Conservation (phyloP, 2,329 filamentous ascomycete genomes). For the Aspergillus uvarum region DNA sequence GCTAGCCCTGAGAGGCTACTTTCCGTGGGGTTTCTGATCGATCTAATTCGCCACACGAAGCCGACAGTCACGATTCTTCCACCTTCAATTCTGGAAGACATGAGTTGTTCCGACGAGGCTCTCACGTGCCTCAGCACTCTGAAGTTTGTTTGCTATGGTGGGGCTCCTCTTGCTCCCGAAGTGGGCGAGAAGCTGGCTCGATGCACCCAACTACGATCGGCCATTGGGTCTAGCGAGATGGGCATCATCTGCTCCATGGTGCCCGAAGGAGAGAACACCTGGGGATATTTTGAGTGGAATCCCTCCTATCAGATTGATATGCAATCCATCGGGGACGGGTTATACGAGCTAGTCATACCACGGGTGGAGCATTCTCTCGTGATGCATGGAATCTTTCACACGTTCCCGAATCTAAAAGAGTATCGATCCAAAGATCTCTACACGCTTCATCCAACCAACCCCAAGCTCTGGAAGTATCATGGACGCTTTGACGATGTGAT, state of each 20-base stretch:
- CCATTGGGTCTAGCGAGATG: conserved; percentile 4
- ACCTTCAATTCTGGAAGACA: conserved; percentile 29
- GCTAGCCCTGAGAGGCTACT: conserved; percentile 27
- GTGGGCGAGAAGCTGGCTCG: conserved; percentile 8
- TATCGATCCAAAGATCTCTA: conserved; percentile 13
- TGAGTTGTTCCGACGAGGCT: conserved; percentile 21
- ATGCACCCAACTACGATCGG: neutral
- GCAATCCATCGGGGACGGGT: conserved; percentile 1
- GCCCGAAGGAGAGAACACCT: neutral
- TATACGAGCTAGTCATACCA: conserved; percentile 8
- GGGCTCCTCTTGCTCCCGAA: conserved; percentile 12
- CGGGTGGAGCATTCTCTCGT: neutral
- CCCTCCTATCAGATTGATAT: neutral
- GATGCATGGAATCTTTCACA: conserved; percentile 9
- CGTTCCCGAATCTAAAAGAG: conserved; percentile 26
- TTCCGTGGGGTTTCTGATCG: conserved; percentile 22
- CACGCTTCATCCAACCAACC: conserved; percentile 7
- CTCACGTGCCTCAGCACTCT: conserved; percentile 12
- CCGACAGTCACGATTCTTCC: conserved; percentile 23
- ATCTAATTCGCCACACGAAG: conserved; percentile 17
- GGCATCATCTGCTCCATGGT: conserved; percentile 3
- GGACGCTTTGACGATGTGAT: conserved; percentile 43
- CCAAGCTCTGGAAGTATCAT: conserved; percentile 12
- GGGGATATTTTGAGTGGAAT: conserved; percentile 5
- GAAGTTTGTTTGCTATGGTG: conserved; percentile 13